phyloP scores from a whole-genome alignment of 2,329 filamentous ascomycete genomes.

The Verticillium zaregamsianum region DNA sequence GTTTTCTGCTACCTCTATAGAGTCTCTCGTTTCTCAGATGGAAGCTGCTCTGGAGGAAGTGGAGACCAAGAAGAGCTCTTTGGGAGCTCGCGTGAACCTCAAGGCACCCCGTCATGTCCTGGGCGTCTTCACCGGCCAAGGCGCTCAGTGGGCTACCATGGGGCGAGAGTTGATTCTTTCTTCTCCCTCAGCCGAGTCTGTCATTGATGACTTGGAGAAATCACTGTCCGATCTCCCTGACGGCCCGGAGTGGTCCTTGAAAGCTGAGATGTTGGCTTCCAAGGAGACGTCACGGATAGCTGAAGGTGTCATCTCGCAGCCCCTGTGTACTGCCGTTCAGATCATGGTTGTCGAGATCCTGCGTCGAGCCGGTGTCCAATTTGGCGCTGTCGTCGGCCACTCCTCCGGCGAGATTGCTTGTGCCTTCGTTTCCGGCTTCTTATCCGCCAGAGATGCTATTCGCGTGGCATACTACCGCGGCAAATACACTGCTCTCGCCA shows the following conservation, averaged over 20 bases:
- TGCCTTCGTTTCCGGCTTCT: slow-evolving; percentile 43
- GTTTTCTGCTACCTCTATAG: no score
- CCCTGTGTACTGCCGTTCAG: slow-evolving; percentile 25
- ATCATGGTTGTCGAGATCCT: slow-evolving; percentile 21
- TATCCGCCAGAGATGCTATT: slow-evolving; percentile 15
- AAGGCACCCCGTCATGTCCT: slow-evolving; percentile 2
- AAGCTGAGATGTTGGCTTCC: slow-evolving; percentile 16
- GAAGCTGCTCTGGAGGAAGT: no score
- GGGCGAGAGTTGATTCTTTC: slow-evolving; percentile 3
- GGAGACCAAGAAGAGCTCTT: no score
- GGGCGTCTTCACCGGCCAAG: slow-evolving; percentile 26
- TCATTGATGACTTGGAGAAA: no score
- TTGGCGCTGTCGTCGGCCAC: slow-evolving; percentile 38
- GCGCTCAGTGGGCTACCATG: slow-evolving; percentile 25
- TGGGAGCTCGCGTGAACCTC: no score
- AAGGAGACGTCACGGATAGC: background rate
- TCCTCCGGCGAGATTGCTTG: slow-evolving; percentile 46
- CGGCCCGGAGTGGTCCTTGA: slow-evolving; percentile 19
- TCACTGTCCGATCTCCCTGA: slow-evolving; percentile 3
- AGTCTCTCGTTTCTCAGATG: no score
- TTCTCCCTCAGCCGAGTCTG: no score
- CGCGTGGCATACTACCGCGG: slow-evolving; percentile 18
- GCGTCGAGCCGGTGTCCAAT: slow-evolving; percentile 23
- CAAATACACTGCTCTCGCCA: background rate
- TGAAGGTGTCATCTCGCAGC: slow-evolving; percentile 21